phyloP scores from a whole-genome alignment of 257 asterid genomes.

The Verbascum thapsus region DNA sequence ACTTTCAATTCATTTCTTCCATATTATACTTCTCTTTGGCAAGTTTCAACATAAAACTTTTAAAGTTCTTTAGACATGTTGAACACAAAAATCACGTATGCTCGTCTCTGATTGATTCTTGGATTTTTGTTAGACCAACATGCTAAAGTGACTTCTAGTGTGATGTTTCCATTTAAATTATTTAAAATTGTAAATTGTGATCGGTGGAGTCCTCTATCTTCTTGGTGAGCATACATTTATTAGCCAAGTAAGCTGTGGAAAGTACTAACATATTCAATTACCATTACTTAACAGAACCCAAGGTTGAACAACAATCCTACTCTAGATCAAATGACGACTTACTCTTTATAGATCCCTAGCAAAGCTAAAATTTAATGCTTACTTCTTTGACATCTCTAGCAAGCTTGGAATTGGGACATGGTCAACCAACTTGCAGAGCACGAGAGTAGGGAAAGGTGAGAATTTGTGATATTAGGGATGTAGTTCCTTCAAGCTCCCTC shows the following conservation, averaged over 20 bases:
- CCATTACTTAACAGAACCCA: slow-evolving; percentile 3
- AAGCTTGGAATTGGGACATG: slow-evolving; percentile 10
- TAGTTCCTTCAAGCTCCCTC: slow-evolving; percentile 3
- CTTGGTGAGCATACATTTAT: slow-evolving; percentile 10
- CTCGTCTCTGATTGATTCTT: slow-evolving; percentile 1
- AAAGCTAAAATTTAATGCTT: slow-evolving; percentile 9
- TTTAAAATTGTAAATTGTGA: not conserved
- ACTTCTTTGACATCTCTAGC: slow-evolving; percentile 2
- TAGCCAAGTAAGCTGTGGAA: not conserved
- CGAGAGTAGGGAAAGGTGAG: not conserved
- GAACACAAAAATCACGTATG: slow-evolving; percentile 10
- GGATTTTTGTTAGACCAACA: slow-evolving; percentile 13
- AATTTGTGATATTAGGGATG: not conserved
- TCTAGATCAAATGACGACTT: slow-evolving; percentile 22
- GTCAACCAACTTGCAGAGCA: not conserved
- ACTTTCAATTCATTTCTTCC: slow-evolving; percentile 12
- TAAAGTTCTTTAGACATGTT: slow-evolving; percentile 5
- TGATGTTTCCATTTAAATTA: not conserved
- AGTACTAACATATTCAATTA: slow-evolving; percentile 3
- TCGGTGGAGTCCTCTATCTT: not conserved
- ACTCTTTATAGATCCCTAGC: slow-evolving; percentile 20
- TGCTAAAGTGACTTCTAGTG: not conserved
- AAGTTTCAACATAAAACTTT: slow-evolving; percentile 6
- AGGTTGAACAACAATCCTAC: slow-evolving; percentile 1
- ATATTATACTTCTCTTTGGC: not conserved